A percentile compares a stretch with the other conserved stretches of the same genome.
Evolutionary conservation across 2,329 filamentous ascomycete genomes (phyloP).

Genomic region (Fusarium sp.): DNA sequence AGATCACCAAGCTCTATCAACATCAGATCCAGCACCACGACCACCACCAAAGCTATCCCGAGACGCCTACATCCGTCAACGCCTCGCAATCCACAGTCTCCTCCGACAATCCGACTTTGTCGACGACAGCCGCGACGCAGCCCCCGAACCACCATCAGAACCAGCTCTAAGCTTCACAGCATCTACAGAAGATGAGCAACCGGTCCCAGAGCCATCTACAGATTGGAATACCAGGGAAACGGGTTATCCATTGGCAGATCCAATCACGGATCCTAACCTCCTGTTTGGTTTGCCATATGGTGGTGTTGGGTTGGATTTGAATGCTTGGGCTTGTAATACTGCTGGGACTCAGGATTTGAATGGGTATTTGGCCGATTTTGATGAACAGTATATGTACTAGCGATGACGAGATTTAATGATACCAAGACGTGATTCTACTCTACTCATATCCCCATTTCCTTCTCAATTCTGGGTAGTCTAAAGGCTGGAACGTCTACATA

Average conservation of each 20-base stretch:
- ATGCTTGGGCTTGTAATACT: conserved; percentile 33
- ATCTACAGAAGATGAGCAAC: conserved; percentile 37
- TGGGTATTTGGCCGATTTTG: conserved; percentile 28
- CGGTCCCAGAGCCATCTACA: conserved; percentile 15
- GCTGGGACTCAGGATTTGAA: conserved; percentile 23
- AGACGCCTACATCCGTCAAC: conserved; percentile 41
- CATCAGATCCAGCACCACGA: conserved; percentile 14
- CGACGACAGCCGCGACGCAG: conserved; percentile 51
- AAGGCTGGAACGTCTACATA: neutral
- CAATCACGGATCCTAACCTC: conserved; percentile 30
- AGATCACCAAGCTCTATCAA: conserved; percentile 26
- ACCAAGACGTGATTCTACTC: neutral
- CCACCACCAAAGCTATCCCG: conserved; percentile 30
- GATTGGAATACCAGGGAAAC: conserved; percentile 25
- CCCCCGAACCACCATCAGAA: conserved; percentile 33
- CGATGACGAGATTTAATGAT: neutral
- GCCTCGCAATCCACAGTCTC: conserved; percentile 53
- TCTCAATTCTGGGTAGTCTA: neutral
- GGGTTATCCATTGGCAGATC: conserved; percentile 14
- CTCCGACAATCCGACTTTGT: conserved; percentile 53
- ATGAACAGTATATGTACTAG: conserved; percentile 44
- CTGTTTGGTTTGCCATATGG: conserved; percentile 38
- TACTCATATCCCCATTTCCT: neutral
- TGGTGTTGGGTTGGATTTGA: conserved; percentile 30
- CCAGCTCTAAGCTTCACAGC: conserved; percentile 33